Conservation (phyloP, 495 filamentous ascomycete species). For the Lineolata rhizophorae region DNA sequence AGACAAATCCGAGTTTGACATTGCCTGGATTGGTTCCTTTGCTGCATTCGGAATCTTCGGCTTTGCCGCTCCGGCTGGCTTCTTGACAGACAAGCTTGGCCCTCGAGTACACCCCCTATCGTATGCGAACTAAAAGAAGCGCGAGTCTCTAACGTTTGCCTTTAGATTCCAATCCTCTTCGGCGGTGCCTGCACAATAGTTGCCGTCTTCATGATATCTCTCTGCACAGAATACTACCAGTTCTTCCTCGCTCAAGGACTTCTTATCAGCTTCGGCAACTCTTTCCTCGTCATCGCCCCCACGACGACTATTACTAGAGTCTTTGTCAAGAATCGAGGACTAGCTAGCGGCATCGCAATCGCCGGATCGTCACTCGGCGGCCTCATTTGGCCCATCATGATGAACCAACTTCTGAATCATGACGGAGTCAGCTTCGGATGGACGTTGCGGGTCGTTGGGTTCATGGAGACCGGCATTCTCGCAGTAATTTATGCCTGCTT, state of each 20-base stretch:
- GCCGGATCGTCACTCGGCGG: constrained; percentile 26
- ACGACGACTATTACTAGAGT: constrained; percentile 30
- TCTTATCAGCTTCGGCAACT: constrained; percentile 27
- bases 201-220: constrained; percentile 31
- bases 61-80: constrained; percentile 23
- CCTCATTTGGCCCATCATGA: constrained; percentile 12
- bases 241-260: constrained; percentile 38
- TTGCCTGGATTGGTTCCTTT: constrained; percentile 41
- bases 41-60: constrained; percentile 25
- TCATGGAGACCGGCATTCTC: no score
- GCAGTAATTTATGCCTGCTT: no score
- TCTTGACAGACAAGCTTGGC: constrained; percentile 30
- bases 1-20: constrained; percentile 23
- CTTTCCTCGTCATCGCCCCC: constrained; percentile 27
- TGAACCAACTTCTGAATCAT: constrained; percentile 11
- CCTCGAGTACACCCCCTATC: no score
- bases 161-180: constrained; percentile 16
- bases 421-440: constrained; percentile 31
- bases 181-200: constrained; percentile 4
- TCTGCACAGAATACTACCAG: constrained; percentile 37
- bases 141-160: no score
- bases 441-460: constrained; percentile 35
- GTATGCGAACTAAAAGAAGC: no score
- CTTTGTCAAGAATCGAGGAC: constrained; percentile 29
- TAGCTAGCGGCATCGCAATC: constrained; percentile 31